phyloP scores from a whole-genome alignment of 1,284 basidiomycete genomes.

The Ganoderma meredithae region DNA sequence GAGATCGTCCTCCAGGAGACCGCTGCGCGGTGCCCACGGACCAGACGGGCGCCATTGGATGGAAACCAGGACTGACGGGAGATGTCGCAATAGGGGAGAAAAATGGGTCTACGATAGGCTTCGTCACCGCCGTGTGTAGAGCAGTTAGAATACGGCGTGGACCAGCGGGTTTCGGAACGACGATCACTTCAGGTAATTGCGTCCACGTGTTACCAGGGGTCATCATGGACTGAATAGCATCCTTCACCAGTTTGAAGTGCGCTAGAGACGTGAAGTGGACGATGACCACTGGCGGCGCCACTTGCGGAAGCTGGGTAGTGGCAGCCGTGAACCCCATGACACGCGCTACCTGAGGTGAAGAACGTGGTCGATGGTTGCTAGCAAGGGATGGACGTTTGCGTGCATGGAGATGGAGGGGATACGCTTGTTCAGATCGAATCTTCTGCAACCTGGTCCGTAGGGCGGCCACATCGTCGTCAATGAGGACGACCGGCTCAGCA shows the following conservation, averaged over 20 bases:
- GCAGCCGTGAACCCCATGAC: slow-evolving; percentile 48
- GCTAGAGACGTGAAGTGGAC: slow-evolving; percentile 91
- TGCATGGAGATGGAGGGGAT: slow-evolving; percentile 50
- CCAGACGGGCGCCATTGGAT: slow-evolving; percentile 52
- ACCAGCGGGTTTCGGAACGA: slow-evolving; percentile 95
- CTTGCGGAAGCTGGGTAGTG: slow-evolving; percentile 28
- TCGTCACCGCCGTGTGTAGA: slow-evolving; percentile 85
- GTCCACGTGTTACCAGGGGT: slow-evolving; percentile 50
- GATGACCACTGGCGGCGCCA: slow-evolving; percentile 61
- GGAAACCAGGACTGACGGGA: slow-evolving; percentile 73
- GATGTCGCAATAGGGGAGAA: slow-evolving; percentile 94
- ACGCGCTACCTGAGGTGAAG: slow-evolving; percentile 77
- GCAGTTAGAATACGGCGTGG: slow-evolving; percentile 91
- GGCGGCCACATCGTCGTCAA: slow-evolving; percentile 87
- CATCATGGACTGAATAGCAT: slow-evolving; percentile 80
- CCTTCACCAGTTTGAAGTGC: slow-evolving; percentile 89
- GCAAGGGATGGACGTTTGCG: slow-evolving; percentile 82
- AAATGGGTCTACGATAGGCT: slow-evolving; percentile 87
- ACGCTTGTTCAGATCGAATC: slow-evolving; percentile 63
- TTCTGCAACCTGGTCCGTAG: slow-evolving; percentile 76
- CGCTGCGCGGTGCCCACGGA: slow-evolving; percentile 45
- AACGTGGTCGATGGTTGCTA: slow-evolving; percentile 73
- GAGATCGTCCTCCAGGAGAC: slow-evolving; percentile 51
- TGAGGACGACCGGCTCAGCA: slow-evolving; percentile 72
- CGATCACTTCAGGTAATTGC: slow-evolving; percentile 82